Conservation (phyloP, 1,139 yeast species). For the Suzukiozyma palmioleophila region DNA sequence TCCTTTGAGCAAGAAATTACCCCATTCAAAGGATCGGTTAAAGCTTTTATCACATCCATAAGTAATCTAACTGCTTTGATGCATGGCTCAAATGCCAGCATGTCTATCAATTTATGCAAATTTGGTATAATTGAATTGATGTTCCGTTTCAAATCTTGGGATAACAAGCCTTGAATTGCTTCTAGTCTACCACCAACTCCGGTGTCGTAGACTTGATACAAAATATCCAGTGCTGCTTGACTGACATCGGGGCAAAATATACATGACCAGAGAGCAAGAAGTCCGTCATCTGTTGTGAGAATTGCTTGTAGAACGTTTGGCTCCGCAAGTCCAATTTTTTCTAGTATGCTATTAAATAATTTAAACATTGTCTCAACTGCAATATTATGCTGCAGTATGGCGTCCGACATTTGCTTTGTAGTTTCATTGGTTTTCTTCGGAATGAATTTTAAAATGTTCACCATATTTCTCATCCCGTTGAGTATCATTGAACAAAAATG, state of each 20-base stretch:
- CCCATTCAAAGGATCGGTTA: constrained; percentile 67
- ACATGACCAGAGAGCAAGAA: constrained; percentile 66
- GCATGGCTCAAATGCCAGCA: constrained; percentile 65
- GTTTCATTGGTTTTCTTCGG: constrained; percentile 21
- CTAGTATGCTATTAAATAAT: constrained; percentile 24
- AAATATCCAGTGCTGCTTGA: constrained; percentile 66
- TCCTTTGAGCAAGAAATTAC: constrained; percentile 16
- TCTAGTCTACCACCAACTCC: constrained; percentile 61
- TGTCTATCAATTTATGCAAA: constrained; percentile 39
- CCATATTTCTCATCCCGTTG: constrained; percentile 38
- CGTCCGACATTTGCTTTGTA: constrained; percentile 19
- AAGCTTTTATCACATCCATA: constrained; percentile 65
- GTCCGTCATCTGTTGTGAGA: constrained; percentile 18
- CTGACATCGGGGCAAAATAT: constrained; percentile 56
- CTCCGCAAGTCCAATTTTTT: constrained; percentile 37
- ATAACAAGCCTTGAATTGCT: constrained; percentile 56
- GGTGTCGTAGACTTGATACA: constrained; percentile 71
- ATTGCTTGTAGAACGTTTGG: constrained; percentile 36
- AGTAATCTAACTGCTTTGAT: constrained; percentile 71
- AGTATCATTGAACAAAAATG: constrained; percentile 37
- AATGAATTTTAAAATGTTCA: constrained; percentile 34
- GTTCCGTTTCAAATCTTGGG: constrained; percentile 37
- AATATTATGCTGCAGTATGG: constrained; percentile 28
- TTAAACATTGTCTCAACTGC: constrained; percentile 23
- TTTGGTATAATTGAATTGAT: constrained; percentile 46